phyloP scores from a whole-genome alignment of 1,284 basidiomycete genomes.

The Malassezia dermatis region DNA sequence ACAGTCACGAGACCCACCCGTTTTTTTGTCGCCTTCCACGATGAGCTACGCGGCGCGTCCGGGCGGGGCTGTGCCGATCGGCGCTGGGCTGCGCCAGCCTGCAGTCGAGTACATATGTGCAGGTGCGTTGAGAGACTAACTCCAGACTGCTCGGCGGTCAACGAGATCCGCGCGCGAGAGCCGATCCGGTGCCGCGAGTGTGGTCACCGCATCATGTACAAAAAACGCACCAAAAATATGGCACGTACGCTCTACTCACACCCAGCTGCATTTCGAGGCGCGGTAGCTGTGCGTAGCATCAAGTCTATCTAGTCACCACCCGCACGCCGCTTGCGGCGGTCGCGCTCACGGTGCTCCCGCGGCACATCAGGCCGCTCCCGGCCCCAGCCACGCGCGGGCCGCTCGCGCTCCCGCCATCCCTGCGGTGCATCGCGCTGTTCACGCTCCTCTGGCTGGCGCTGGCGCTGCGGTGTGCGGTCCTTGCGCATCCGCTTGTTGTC shows the following conservation, averaged over 20 bases:
- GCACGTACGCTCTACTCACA: slow-evolving; percentile 54
- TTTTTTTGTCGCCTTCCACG: slow-evolving; percentile 3
- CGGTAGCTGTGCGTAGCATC: slow-evolving; percentile 8
- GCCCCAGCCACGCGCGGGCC: slow-evolving; percentile 8
- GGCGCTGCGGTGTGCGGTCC: background rate
- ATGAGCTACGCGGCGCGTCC: slow-evolving; percentile 17
- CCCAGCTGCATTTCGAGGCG: slow-evolving; percentile 25
- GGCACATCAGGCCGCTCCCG: background rate
- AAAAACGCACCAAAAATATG: slow-evolving; percentile 83
- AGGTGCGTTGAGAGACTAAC: slow-evolving; percentile 53
- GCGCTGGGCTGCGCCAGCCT: slow-evolving; percentile 24
- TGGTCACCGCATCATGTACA: slow-evolving; percentile 98
- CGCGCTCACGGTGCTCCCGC: slow-evolving; percentile 14
- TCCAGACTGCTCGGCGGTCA: slow-evolving; percentile 83
- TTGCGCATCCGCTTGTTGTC: slow-evolving; percentile 13
- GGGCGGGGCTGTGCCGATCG: slow-evolving; percentile 19
- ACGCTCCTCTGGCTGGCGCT: background rate
- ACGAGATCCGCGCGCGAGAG: slow-evolving; percentile 82
- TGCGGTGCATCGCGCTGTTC: background rate
- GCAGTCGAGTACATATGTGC: slow-evolving; percentile 70
- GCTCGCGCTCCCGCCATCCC: background rate
- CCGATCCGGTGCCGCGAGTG: slow-evolving; percentile 94
- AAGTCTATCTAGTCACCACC: slow-evolving; percentile 6
- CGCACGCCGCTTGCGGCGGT: slow-evolving; percentile 14
- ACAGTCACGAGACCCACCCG: slow-evolving; percentile 3